Conservation (phyloP, 352 stramenopile genomes). For the Pythium aristosporum region DNA sequence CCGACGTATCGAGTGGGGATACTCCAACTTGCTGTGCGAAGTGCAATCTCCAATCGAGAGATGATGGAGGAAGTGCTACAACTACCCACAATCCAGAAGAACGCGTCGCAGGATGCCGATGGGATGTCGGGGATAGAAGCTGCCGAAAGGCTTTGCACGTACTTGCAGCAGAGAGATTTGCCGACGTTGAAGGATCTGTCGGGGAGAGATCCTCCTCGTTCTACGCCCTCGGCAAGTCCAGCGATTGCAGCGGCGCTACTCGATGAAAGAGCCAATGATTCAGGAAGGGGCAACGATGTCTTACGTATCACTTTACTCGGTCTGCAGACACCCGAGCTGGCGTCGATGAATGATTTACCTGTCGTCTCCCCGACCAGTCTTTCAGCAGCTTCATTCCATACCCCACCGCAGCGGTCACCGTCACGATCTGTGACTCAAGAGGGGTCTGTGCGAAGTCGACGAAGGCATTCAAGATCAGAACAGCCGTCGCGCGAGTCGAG, state of each 20-base stretch:
- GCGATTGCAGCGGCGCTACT: neutral
- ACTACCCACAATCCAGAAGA: neutral
- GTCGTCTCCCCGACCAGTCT: neutral
- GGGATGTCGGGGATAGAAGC: constrained; percentile 6
- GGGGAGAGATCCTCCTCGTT: neutral
- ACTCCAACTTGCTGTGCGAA: constrained; percentile 40
- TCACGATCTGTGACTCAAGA: constrained; percentile 3
- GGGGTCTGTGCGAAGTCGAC: neutral
- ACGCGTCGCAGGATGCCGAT: neutral
- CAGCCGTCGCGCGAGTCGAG: neutral
- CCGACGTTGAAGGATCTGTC: neutral
- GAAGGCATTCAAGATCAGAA: neutral
- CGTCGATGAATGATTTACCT: neutral
- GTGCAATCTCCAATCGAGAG: neutral
- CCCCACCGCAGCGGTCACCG: constrained; percentile 12
- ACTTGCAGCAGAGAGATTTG: neutral
- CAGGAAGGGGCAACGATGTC: neutral
- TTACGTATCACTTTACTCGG: constrained; percentile 20
- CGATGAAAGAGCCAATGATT: neutral
- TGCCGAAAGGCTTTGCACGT: neutral
- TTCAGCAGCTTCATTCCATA: neutral
- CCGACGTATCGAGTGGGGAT: constrained; percentile 50
- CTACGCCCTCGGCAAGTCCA: neutral
- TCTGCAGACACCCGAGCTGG: constrained; percentile 1
- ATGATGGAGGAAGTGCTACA: constrained; percentile 20